Conservation (phyloP, 768 basidiomycete genomes). For the Amanita muscaria region DNA sequence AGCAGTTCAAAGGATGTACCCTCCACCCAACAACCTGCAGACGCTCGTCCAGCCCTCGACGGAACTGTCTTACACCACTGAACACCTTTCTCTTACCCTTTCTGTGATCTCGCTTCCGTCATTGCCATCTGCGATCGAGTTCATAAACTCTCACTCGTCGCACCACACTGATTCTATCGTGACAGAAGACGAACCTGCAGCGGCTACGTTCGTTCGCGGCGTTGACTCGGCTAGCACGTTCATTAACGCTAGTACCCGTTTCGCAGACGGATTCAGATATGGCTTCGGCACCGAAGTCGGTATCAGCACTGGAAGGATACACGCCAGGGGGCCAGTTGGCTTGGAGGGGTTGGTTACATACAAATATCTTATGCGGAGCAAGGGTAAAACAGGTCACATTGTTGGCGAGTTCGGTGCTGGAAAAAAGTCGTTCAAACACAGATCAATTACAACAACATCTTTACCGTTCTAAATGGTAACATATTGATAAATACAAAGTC, state of each 20-base stretch:
- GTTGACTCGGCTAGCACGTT: slow-evolving; percentile 91
- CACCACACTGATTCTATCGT: slow-evolving; percentile 95
- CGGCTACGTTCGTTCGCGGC: slow-evolving; percentile 71
- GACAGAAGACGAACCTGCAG: slow-evolving; percentile 63
- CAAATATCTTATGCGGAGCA: slow-evolving; percentile 89
- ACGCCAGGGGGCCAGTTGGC: slow-evolving; percentile 94
- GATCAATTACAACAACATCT: slow-evolving; percentile 29
- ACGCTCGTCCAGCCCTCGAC: slow-evolving; percentile 45
- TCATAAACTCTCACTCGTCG: slow-evolving; percentile 90
- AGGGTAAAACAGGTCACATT: slow-evolving; percentile 65
- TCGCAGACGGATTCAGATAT: slow-evolving; percentile 94
- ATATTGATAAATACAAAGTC: slow-evolving; percentile 1
- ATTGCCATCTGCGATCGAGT: slow-evolving; percentile 64
- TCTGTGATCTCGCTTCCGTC: slow-evolving; percentile 73
- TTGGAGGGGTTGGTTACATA: slow-evolving; percentile 91
- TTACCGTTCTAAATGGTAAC: slow-evolving; percentile 35
- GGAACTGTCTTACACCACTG: slow-evolving; percentile 68
- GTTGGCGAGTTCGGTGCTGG: slow-evolving; percentile 78
- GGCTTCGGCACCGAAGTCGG: slow-evolving; percentile 98
- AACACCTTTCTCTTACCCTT: slow-evolving; percentile 80
- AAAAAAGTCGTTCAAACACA: slow-evolving; percentile 70
- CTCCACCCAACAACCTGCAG: slow-evolving; percentile 28
- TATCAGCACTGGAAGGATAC: slow-evolving; percentile 93
- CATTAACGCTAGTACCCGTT: slow-evolving; percentile 91
- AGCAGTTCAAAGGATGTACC: slow-evolving; percentile 36